Conservation (phyloP, 2,329 filamentous ascomycete species). For the Diplodia seriata region DNA sequence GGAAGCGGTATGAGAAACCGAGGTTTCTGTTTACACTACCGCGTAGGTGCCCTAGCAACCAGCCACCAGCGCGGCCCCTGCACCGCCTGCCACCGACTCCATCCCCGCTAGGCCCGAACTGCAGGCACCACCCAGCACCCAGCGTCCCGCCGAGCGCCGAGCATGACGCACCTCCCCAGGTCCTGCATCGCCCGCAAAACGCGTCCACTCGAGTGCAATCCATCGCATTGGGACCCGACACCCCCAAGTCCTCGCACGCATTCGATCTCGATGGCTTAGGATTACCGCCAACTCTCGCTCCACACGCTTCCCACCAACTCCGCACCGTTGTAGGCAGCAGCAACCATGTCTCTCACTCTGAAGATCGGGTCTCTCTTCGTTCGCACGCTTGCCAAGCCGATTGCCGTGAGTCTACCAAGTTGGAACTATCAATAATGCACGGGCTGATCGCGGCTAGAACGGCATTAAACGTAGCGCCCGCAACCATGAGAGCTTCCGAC, state of each 20-base stretch:
- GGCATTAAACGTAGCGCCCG: constrained; percentile 71
- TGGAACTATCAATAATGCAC: not conserved
- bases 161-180: constrained; percentile 27
- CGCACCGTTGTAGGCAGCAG: constrained; percentile 2
- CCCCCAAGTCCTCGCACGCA: not conserved
- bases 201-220: not conserved
- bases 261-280: not conserved
- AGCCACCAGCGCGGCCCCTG: not conserved
- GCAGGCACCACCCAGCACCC: constrained; percentile 23
- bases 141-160: constrained; percentile 12
- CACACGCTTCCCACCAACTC: not conserved
- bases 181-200: constrained; percentile 1
- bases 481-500: constrained; percentile 71
- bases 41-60: constrained; percentile 18
- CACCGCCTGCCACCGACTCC: not conserved
- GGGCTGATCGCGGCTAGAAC: constrained; percentile 55
- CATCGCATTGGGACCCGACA: not conserved
- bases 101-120: constrained; percentile 23
- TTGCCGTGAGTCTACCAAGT: constrained; percentile 61
- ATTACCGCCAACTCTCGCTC: not conserved
- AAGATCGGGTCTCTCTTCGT: constrained; percentile 71
- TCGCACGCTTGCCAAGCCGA: constrained; percentile 71
- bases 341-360: constrained; percentile 67
- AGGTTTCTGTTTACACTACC: constrained; percentile 14
- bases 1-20: constrained; percentile 27